Percentiles rank a stretch among this genome's conserved stretches.
phyloP scores from a whole-genome alignment of 2,329 filamentous ascomycete species.

The Exophiala bonariae region DNA sequence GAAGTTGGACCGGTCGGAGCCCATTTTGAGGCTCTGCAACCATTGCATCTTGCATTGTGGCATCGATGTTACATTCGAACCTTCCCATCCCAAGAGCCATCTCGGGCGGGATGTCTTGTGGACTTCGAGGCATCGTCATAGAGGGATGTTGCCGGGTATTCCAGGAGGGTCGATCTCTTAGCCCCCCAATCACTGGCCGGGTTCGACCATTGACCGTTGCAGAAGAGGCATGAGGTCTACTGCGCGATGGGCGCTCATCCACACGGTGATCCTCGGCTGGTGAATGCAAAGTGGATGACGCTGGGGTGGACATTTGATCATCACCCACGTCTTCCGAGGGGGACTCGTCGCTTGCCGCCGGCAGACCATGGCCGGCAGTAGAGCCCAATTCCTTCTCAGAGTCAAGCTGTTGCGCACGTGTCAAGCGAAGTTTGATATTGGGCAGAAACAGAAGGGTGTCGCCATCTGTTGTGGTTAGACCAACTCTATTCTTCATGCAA shows the following conservation, averaged over 20 bases:
- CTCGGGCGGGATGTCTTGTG: conserved; percentile 1
- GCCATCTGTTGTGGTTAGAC: conserved; percentile 18
- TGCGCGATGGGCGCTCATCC: background rate
- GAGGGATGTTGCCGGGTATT: background rate
- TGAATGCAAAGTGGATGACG: background rate
- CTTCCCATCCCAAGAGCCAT: conserved; percentile 9
- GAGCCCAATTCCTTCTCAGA: background rate
- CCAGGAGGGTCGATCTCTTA: conserved; percentile 2
- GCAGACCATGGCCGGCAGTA: background rate
- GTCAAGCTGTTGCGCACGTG: background rate
- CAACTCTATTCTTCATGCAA: background rate
- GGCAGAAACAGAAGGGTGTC: conserved; percentile 20
- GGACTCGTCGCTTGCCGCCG: background rate
- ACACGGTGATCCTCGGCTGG: background rate
- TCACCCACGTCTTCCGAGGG: background rate
- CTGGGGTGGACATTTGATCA: background rate
- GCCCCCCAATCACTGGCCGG: conserved; percentile 1
- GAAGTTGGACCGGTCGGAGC: background rate
- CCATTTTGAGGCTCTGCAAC: background rate
- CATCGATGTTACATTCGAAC: conserved; percentile 1
- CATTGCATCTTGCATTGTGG: conserved; percentile 2
- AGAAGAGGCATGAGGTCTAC: conserved; percentile 5
- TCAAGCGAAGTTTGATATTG: conserved; percentile 7
- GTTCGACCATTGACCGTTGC: background rate
- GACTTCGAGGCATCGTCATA: conserved; percentile 2